phyloP scores from a whole-genome alignment of 139 green algal genomes.

The Parachlorella kessleri region DNA sequence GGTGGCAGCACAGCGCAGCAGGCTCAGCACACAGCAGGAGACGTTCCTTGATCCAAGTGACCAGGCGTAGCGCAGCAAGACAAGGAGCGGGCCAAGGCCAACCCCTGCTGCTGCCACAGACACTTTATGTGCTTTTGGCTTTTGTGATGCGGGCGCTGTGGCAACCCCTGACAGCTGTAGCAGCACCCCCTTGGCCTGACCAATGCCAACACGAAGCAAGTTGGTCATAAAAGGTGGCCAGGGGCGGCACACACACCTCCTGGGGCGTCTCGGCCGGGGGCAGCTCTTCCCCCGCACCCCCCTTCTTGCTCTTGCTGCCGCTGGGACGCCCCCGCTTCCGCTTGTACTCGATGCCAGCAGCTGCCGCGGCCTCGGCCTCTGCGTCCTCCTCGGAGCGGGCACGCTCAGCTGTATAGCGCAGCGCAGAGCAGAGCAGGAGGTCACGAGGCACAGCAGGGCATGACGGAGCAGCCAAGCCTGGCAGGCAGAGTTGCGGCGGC shows the following conservation, averaged over 20 bases:
- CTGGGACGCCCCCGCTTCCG: slow-evolving; percentile 44
- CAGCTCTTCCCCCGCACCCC: slow-evolving; percentile 20
- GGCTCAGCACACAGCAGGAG: not conserved
- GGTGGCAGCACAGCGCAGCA: not conserved
- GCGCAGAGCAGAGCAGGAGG: too few species aligned
- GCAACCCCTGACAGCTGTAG: too few species aligned
- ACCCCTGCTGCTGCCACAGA: too few species aligned
- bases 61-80: too few species aligned
- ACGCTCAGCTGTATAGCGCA: slow-evolving; percentile 18
- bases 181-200: not conserved
- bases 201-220: not conserved
- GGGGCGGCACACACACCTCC: slow-evolving; percentile 23
- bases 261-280: slow-evolving; percentile 40
- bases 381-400: slow-evolving; percentile 28
- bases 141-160: too few species aligned
- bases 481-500: too few species aligned
- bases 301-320: slow-evolving; percentile 37
- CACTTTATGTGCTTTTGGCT: too few species aligned
- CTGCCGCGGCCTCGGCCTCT: slow-evolving; percentile 37
- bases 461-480: too few species aligned
- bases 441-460: too few species aligned
- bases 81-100: too few species aligned
- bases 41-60: too few species aligned
- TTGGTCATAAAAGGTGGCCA: not conserved
- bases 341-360: slow-evolving; percentile 46